A percentile compares a stretch with the other conserved stretches of the same genome.
Conservation (phyloP, 352 stramenopile species). For the Pythium plurisporium region DNA sequence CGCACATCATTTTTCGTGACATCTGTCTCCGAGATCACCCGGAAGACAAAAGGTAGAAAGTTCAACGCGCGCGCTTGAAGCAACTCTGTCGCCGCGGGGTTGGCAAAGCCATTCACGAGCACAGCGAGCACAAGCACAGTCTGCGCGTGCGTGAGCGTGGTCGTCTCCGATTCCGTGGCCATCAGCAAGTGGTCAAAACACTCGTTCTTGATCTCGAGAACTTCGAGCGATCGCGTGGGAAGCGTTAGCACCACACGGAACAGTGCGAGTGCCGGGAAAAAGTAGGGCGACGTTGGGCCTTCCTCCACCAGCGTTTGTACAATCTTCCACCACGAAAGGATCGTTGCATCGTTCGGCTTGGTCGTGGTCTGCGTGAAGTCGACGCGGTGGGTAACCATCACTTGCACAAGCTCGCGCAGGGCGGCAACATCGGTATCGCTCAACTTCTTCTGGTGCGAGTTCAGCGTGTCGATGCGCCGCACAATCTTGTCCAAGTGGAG, state of each 20-base stretch:
- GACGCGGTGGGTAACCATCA: conserved; percentile 17
- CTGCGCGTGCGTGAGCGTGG: conserved; percentile 33
- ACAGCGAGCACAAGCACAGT: conserved; percentile 55
- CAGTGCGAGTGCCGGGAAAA: conserved; percentile 55
- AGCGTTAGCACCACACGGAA: conserved; percentile 60
- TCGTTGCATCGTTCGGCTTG: conserved; percentile 5
- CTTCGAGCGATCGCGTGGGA: conserved; percentile 16
- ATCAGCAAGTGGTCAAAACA: conserved; percentile 51
- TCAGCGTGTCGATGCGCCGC: conserved; percentile 33
- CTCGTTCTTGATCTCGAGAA: conserved; percentile 31
- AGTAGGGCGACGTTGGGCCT: conserved; percentile 29
- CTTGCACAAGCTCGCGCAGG: conserved; percentile 26
- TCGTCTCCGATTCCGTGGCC: conserved; percentile 29
- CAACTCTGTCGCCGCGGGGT: conserved; percentile 44
- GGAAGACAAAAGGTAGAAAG: conserved; percentile 71
- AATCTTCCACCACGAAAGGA: conserved; percentile 30
- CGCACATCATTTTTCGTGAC: conserved; percentile 32
- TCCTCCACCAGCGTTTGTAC: conserved; percentile 40
- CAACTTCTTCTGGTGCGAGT: conserved; percentile 19
- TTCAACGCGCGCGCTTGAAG: conserved; percentile 37
- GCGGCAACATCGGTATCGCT: conserved; percentile 25
- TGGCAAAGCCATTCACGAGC: conserved; percentile 63
- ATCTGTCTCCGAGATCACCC: conserved; percentile 36
- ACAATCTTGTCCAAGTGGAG: conserved; percentile 53
- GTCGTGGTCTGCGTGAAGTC: conserved; percentile 15